Conservation (phyloP, 148 eudicot genomes). For the Fagopyrum esculentum region DNA sequence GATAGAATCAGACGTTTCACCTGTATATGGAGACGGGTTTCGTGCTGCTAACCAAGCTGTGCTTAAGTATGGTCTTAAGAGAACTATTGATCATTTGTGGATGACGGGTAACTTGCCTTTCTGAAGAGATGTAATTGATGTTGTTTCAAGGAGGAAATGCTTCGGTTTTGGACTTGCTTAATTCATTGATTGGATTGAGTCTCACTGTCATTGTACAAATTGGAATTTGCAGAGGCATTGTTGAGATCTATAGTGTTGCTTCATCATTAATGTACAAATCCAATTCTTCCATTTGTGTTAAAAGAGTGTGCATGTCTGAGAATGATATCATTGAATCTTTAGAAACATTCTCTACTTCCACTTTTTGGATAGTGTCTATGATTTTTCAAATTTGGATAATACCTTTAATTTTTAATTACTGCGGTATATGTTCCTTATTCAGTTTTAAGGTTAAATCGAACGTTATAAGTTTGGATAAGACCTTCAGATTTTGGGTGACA, state of each 20-base stretch:
- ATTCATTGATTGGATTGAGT: slow-evolving; percentile 2
- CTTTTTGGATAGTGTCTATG: no score
- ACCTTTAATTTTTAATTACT: no score
- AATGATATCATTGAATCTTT: not conserved
- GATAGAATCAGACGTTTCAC: slow-evolving; percentile 70
- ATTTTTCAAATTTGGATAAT: no score
- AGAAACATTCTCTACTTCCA: not conserved
- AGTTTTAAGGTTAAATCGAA: no score
- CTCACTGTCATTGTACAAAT: not conserved
- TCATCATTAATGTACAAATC: not conserved
- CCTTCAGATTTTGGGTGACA: no score
- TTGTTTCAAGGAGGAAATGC: not conserved
- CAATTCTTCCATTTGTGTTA: not conserved
- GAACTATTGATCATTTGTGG: slow-evolving; percentile 59
- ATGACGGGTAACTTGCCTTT: slow-evolving; percentile 63
- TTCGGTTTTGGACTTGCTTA: not conserved
- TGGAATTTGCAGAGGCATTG: not conserved
- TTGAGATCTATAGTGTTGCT: slow-evolving; percentile 1
- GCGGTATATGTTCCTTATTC: no score
- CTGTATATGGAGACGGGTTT: slow-evolving; percentile 70
- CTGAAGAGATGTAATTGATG: slow-evolving; percentile 16
- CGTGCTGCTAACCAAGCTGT: slow-evolving; percentile 66
- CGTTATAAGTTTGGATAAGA: no score
- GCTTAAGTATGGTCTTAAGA: slow-evolving; percentile 51
- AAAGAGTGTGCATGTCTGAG: not conserved